Base-by-base conservation (phyloP, 176 grass and related monocot species). In the Aechmea fasciata region DNA sequence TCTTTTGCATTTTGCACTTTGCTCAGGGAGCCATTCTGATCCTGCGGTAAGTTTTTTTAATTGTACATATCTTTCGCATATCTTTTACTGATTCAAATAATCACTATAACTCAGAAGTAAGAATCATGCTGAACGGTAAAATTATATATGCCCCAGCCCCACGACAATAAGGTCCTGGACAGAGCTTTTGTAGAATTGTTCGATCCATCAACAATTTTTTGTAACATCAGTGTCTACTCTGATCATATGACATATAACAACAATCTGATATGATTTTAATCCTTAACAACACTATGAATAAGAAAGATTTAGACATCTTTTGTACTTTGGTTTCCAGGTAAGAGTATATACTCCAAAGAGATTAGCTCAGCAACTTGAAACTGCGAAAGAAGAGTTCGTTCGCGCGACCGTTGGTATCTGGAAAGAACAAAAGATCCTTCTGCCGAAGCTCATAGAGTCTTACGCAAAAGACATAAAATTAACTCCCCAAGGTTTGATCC, bases 21-120 rank as follows among this genome's bases (percentile, higher is more conserved):
- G 94, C 69, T 99, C 94, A 3, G 94, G 94, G 54, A 93, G 94
- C 87, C 94, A 93, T 84, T 99, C 94, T 79, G 94, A 99, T 93
- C 94, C 94, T 13, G 87, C 89, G 68, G 94, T 99, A 97, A 90
- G 80, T 66, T 59, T 73, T 71, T 17, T 48, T 11, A 9, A 67
- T 14, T 64, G 2, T 0, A 3, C 4, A 64, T 51, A 3, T 15
- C 12, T 26, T 25, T 15, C 26, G 13, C 18, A 47, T 25, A 13
- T 10, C 17, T 49, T 23, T 11, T 50, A 22, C 22, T 18, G 12
- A 9, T 71, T 59, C 17, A 23, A 47, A 14, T 65, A 9, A 77
- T 74, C 51, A 17, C 18, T 76, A 76, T 14, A 41, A 41, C 72
- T 65, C 51, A 73, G 68, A 75, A 59, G 11, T 20, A 74, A 74